These are phyloP conservation scores for Tetragonia tetragonoides DNA, from an alignment of 148 eudicot genomes.

Conservation along the genomic window DNA sequence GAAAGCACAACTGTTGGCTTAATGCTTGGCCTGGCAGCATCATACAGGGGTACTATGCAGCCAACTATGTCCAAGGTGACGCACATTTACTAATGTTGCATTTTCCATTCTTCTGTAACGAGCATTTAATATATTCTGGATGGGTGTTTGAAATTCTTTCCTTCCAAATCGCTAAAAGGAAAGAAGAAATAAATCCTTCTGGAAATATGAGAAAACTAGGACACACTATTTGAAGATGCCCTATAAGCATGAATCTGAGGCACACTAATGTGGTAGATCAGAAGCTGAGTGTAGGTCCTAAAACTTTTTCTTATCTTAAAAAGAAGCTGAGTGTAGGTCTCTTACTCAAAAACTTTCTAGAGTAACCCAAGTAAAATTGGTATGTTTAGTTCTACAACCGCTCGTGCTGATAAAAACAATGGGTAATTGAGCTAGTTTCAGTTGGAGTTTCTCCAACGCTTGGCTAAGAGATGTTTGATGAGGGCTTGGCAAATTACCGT, in stretches of 20 bases:
- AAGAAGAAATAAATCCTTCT: not conserved
- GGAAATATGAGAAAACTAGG: no score
- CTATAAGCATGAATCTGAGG: not conserved
- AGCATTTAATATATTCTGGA: not conserved
- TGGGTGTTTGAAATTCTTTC: not conserved
- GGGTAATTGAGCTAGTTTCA: no score
- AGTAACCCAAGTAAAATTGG: not conserved
- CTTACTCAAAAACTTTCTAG: no score
- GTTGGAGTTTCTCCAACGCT: no score
- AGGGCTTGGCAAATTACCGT: no score
- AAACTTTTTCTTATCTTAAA: no score
- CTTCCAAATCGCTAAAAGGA: no score
- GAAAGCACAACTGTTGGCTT: conserved; percentile 95
- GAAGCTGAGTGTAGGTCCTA: not conserved
- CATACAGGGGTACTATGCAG: conserved; percentile 92
- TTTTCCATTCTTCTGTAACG: not conserved
- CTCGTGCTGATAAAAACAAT: no score
- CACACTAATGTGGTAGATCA: not conserved
- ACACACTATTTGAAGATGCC: not conserved
- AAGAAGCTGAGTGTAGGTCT: no score
- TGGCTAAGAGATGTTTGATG: no score
- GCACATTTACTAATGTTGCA: conserved; percentile 4
- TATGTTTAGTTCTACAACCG: no score
- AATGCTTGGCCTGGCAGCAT: conserved; percentile 99
- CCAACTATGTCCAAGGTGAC: conserved; percentile 89